Evolutionary conservation across 306 rosid species (phyloP), one percentile per base, ranked within the genome.

Genomic region (Cucumis melo): DNA sequence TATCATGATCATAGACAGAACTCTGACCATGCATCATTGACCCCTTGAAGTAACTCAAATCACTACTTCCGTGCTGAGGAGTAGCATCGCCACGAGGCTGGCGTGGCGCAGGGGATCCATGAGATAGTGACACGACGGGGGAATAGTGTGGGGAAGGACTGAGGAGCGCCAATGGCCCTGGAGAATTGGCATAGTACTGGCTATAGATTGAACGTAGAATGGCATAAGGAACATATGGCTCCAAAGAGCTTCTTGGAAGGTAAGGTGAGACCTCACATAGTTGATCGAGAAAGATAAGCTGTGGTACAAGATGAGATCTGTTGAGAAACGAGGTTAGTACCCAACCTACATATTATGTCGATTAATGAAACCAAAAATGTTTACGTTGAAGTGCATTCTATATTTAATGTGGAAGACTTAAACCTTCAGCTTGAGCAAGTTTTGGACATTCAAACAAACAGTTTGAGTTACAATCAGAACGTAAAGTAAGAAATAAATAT

Each of bases 251-350:
- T 87, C 98, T 85, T 21, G 98, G 92, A 77, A 94, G 98, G 82
- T 89, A 92, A 5, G 98, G 91, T 19, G 98, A 91, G 44, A 91
- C 86, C 86, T 91, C 97, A 77, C 92, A 94, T 42, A 94, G 90
- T 81, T 94, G 98, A 85, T 94, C 98, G 17, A 94, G 90, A 88
- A 91, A 94, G 80, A 94, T 91, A 74, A 94, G 88, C 73, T 94
- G 97, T 29, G 93, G 89, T 60, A 94, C 92, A 50, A 90, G 97
- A 85, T 91, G 89, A 79, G 98, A 89, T 82, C 98, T 94, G 97
- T 67, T 17, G 80, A 36, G 24, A 48, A 32, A 29, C 34, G 61
- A 64, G 46, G 41, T 51, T 5, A 46, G 75, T 42, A 46, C 56
- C 56, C n/a, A 15, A 13, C 75, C 41, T 23, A 42, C 20, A 19